Evolutionary conservation across 2,329 filamentous ascomycete species (phyloP), one percentile per base, ranked within the genome.

Genomic region (Colletotrichum zoysiae): DNA sequence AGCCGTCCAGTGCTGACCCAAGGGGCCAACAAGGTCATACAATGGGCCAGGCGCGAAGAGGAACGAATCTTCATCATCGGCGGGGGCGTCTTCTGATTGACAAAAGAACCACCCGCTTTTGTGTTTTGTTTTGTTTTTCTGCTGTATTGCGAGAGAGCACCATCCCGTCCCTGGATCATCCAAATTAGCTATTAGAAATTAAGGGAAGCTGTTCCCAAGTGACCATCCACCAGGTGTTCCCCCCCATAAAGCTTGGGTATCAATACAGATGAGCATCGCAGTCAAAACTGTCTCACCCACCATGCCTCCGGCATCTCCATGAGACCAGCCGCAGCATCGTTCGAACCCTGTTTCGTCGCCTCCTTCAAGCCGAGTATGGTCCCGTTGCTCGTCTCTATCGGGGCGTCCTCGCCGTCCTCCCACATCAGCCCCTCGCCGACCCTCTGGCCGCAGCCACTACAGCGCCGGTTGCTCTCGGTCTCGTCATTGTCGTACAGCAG

Each of bases 31-130:
- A 92, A 92, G 82, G 90, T 99, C 61, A 91, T 97, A 7, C 93
- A 96, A 78, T 99, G 95, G 95, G 92, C 95, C 1, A 92, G 93
- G 78, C 88, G 91, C 75, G 96, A 99, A 82, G 95, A 98, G 81
- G 95, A 98, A 82, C 87, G 96, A 69, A 85, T 98, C 7, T 99
- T 99, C 79, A 97, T 99, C 71, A 96, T 99, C 78, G 96, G 96
- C 1, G 97, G 96, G n/a, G 96, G 95, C 55, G 95, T 98, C 76
- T 92, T 92, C 77, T 91, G 70, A 56, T 35, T n/a, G 5, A 9
- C 14, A 35, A 53, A 44, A 14, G 33, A 50, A 18, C 23, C 20
- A 18, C 12, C 30, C 5, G n/a, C 3, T 23, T 38, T 30, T 20
- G n/a, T 46, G 44, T 20, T 46, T 9, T 46, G 35, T 9, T 38